Conservation (phyloP, 23 red algal species). For the Gracilaria caudata region DNA sequence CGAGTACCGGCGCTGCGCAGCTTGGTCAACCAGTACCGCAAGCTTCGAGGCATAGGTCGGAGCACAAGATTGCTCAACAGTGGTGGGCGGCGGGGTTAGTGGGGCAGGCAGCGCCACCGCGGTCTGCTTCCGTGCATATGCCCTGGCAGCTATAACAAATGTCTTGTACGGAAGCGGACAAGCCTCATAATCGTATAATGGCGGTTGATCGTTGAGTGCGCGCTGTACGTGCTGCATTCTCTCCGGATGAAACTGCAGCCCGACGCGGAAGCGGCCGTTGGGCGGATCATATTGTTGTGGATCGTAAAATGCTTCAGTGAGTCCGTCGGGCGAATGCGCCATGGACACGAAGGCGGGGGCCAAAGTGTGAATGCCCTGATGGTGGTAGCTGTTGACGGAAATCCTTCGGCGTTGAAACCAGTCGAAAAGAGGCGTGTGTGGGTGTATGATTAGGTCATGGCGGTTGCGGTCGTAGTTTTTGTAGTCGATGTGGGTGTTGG, state of each 20-base stretch:
- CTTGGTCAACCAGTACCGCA: neutral
- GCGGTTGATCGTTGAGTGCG: slow-evolving; percentile 29
- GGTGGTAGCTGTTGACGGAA: slow-evolving; percentile 94
- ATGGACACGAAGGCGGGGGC: slow-evolving; percentile 79
- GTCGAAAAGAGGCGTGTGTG: slow-evolving; percentile 67
- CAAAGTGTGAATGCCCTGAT: slow-evolving; percentile 83
- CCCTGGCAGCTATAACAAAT: slow-evolving; percentile 64
- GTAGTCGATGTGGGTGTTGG: slow-evolving; percentile 87
- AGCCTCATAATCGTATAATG: slow-evolving; percentile 73
- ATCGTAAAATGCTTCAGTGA: slow-evolving; percentile 94
- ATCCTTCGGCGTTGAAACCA: slow-evolving; percentile 77
- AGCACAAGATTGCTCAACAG: too few species aligned
- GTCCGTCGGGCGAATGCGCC: slow-evolving; percentile 84
- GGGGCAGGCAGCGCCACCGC: neutral
- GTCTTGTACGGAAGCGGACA: slow-evolving; percentile 66
- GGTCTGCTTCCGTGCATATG: slow-evolving; percentile 4
- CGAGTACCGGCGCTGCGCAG: slow-evolving; percentile 21
- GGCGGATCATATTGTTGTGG: slow-evolving; percentile 46
- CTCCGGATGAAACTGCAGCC: slow-evolving; percentile 98
- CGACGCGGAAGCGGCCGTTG: slow-evolving; percentile 76
- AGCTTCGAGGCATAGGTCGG: too few species aligned
- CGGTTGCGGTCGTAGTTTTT: slow-evolving; percentile 91
- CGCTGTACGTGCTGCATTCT: slow-evolving; percentile 78
- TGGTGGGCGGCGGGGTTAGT: neutral
- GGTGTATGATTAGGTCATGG: slow-evolving; percentile 55